Evolutionary conservation across 2,329 filamentous ascomycete genomes (phyloP).

Genomic region (Endoconidiophora laricicola): DNA sequence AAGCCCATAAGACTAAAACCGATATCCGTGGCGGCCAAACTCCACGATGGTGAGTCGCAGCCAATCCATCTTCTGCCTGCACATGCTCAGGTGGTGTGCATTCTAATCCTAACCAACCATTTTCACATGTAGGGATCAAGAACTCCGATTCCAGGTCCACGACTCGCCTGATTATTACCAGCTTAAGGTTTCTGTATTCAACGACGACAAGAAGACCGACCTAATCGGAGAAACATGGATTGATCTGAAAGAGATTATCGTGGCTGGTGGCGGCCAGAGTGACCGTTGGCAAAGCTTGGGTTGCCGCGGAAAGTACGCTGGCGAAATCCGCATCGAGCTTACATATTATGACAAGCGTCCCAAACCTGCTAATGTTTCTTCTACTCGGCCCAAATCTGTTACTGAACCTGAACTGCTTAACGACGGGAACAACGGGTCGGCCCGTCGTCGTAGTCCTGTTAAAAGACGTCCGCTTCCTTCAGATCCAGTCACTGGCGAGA

Average conservation of each 20-base stretch:
- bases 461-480: constrained; percentile 74
- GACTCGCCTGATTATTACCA: constrained; percentile 93
- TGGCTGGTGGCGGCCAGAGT: constrained; percentile 77
- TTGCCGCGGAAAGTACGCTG: constrained; percentile 88
- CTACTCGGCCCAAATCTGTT: constrained; percentile 19
- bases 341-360: constrained; percentile 88
- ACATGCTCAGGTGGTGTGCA: not conserved
- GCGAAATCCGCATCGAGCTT: constrained; percentile 85
- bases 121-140: constrained; percentile 63
- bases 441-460: constrained; percentile 41
- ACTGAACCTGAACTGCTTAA: constrained; percentile 21
- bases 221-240: constrained; percentile 91
- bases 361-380: constrained; percentile 51
- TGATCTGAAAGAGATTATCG: constrained; percentile 62
- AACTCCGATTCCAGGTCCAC: constrained; percentile 88
- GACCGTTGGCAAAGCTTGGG: constrained; percentile 82
- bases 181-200: constrained; percentile 90
- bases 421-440: constrained; percentile 17
- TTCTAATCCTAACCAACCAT: constrained; percentile 12
- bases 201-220: constrained; percentile 95
- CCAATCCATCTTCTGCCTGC: not conserved
- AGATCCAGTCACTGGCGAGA: constrained; percentile 49
- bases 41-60: constrained; percentile 58
- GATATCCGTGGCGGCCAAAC: constrained; percentile 92
- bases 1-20: constrained; percentile 91